Evolutionary conservation across 2,329 filamentous ascomycete species (phyloP), one percentile per base, ranked within the genome.

Genomic region (Didymella arachidicola): DNA sequence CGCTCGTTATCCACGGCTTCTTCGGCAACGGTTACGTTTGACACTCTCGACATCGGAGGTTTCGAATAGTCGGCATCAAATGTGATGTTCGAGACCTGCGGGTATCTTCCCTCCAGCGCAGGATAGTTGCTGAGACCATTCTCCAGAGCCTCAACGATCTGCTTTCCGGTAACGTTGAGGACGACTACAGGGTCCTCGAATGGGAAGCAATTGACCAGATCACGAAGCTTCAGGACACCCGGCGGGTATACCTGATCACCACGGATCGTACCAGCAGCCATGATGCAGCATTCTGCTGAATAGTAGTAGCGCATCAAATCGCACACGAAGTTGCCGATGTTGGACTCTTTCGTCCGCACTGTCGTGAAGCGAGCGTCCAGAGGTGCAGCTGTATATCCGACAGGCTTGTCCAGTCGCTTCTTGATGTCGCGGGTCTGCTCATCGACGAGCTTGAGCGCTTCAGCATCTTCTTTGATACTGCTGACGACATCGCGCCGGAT

Each of bases 161-260:
- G 89, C 66, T 86, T 82, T 0, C 93, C 93, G 0, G 81, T 87
- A 4, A 92, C 83, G 32, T 84, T 85, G 59, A 97, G 81, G 4
- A 96, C 86, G 0, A 97, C 89, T 1, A 93, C 90, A 0, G 93
- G 92, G 63, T 97, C 93, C 72, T 97, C 93, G 67, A 97, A 97
- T 0, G 93, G 93, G 66, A 97, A 97, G 71, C 92, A 96, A 49
- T 91, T 90, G 57, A 93, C 86, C n/a, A 96, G 86, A 69, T 96
- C 92, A 70, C 91, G 91, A 59, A 96, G 79, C 25, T 88, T 82
- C 7, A 97, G 79, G 0, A 93, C 81, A 0, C 93, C 93, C 0
- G 92, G 91, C 0, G 92, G 87, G 68, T 96, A 97, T 30, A 97
- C 88, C 74, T 95, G 91, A 71, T 97, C 93, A 18, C 62, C 62